Conservation (phyloP, 192 early-diverging fungal genomes). For the Rhizophagus prolifer region DNA sequence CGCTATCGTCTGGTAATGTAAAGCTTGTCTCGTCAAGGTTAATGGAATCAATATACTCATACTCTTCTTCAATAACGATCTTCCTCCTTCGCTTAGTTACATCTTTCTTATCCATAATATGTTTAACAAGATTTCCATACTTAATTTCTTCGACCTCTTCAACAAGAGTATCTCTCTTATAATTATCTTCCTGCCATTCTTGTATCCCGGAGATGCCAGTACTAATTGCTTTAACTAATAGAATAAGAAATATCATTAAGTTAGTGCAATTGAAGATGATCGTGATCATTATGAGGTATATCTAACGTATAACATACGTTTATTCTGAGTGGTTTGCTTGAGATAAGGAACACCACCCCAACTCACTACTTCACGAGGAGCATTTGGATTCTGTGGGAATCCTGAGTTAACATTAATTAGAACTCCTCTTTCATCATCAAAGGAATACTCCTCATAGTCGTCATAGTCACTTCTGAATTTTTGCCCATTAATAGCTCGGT, state of each 20-base stretch:
- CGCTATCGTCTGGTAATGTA: not conserved
- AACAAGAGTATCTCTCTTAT: not conserved
- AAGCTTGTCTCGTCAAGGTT: not conserved
- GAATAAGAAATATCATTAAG: not conserved
- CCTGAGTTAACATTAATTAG: not conserved
- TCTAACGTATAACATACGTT: not conserved
- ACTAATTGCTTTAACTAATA: not conserved
- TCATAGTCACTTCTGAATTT: not conserved
- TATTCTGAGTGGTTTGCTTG: not conserved
- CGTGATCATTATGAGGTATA: not conserved
- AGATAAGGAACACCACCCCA: not conserved
- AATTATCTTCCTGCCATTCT: not conserved
- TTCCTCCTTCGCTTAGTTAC: not conserved
- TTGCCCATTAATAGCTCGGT: not conserved
- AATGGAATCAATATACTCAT: not conserved
- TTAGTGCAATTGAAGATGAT: not conserved
- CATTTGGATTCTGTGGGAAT: not conserved
- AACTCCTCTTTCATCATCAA: not conserved
- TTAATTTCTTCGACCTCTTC: not conserved
- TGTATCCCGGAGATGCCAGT: not conserved
- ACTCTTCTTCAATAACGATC: not conserved
- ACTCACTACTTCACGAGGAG: not conserved
- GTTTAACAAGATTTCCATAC: not conserved
- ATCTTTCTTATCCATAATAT: not conserved
- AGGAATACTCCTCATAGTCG: not conserved